Evolutionary conservation across 768 basidiomycete species (phyloP).

Genomic region (Asterophora lycoperdoides): DNA sequence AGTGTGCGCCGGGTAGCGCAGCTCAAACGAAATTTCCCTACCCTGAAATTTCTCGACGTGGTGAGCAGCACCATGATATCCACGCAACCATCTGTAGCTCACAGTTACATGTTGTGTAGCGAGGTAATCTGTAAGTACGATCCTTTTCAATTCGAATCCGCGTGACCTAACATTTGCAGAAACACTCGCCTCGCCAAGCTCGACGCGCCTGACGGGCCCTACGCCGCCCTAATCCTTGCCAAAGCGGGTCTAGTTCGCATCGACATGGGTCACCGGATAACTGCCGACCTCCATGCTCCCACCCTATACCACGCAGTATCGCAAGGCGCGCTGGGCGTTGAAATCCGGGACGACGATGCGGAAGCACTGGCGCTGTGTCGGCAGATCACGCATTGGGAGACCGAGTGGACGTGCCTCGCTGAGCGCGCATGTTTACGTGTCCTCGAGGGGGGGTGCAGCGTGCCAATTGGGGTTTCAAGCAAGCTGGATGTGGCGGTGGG

Average conservation of each 20-base stretch:
- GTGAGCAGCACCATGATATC: constrained; percentile 55
- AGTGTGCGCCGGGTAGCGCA: constrained; percentile 93
- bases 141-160: constrained; percentile 5
- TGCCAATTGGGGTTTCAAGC: constrained; percentile 84
- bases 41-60: constrained; percentile 79
- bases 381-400: constrained; percentile 69
- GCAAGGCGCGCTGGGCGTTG: constrained; percentile 88
- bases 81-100: not conserved
- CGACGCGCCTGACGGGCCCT: constrained; percentile 76
- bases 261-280: constrained; percentile 70
- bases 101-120: constrained; percentile 34
- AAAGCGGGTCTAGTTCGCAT: constrained; percentile 87
- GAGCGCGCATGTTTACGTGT: constrained; percentile 87
- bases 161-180: constrained; percentile 32
- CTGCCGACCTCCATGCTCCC: constrained; percentile 69
- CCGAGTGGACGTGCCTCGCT: constrained; percentile 71
- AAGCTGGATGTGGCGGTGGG: constrained; percentile 33
- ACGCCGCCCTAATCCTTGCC: constrained; percentile 87
- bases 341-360: constrained; percentile 68
- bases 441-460: constrained; percentile 95
- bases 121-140: constrained; percentile 77
- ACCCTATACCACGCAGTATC: constrained; percentile 85
- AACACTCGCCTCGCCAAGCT: constrained; percentile 91
- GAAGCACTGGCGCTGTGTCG: constrained; percentile 60
- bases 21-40: constrained; percentile 70